Evolutionary conservation across 352 stramenopile species (phyloP), one percentile per base, ranked within the genome.

Genomic region (Globisporangium abappressorium): DNA sequence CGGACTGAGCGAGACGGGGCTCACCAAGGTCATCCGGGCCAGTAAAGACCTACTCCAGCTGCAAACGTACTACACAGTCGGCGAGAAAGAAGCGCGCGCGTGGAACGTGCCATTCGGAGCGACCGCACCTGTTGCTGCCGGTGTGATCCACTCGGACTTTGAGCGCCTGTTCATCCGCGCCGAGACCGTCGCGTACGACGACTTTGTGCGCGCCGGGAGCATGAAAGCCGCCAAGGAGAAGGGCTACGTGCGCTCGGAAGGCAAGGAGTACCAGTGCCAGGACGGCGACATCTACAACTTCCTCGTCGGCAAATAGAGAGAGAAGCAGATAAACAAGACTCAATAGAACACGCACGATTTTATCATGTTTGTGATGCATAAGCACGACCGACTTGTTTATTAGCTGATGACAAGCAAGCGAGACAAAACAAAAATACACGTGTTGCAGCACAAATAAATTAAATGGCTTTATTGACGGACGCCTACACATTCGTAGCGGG

Each of bases 281-380:
- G 97, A 99, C 72, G 97, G 97, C 58, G 98, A 99, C 79, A 94
- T 99, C 36, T 99, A 99, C 71, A 91, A 99, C 65, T 99, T 99
- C 79, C 82, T 94, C 36, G 82, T 96, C 20, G 70, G 85, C 71
- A 83, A 87, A 73, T 91, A 85, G 70, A 72, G n/a, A 60, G 5
- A 57, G 2, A n/a, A n/a, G 24, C 14, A 12, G 38, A 64, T 64
- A 41, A 60, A 28, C 15, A 43, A 43, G 3, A 34, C 30, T 46
- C 38, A 46, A 46, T 46, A 46, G 38, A 46, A 46, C 38, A 18
- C 38, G 2, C 11, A 46, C 20, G 38, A 20, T 15, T 46, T 20
- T 46, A 11, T 46, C 18, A 18, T 46, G 38, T 46, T 46, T 46
- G 14, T 20, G 38, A 18, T 18, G 14, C 38, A 46, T 15, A 8